Conservation (phyloP, 371 early-diverging fungal genomes). For the Apophysomyces sp. region DNA sequence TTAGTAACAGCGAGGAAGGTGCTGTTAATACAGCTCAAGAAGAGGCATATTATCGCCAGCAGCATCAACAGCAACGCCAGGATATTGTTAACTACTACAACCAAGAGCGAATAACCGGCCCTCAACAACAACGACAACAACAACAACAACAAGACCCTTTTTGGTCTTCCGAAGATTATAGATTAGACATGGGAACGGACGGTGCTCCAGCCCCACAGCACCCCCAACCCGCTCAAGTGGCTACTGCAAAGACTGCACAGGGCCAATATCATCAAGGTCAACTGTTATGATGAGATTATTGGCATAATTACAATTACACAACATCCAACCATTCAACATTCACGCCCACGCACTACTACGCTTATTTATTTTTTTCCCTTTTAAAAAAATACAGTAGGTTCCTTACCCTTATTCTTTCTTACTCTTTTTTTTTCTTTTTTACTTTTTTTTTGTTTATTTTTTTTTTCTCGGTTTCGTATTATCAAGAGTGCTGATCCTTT, state of each 20-base stretch:
- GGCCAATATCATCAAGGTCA: not conserved
- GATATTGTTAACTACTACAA: not conserved
- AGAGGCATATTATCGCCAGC: conserved; percentile 3
- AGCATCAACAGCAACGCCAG: conserved; percentile 2
- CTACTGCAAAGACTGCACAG: not conserved
- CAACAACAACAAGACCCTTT: not conserved
- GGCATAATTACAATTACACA: not conserved
- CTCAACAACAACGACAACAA: conserved; percentile 6
- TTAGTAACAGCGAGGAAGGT: conserved; percentile 7
- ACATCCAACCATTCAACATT: not conserved
- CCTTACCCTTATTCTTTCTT: too few relatives aligned
- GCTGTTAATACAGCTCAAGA: conserved; percentile 1
- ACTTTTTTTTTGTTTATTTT: not conserved
- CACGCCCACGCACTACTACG: not conserved
- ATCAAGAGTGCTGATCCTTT: not conserved
- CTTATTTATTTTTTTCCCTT: not conserved
- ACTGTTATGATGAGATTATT: not conserved
- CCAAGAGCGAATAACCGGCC: conserved; percentile 1
- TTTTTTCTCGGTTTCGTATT: not conserved
- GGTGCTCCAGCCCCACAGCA: not conserved
- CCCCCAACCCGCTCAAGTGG: not conserved
- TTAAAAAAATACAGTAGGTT: not conserved
- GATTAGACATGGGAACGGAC: not conserved
- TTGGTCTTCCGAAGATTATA: not conserved
- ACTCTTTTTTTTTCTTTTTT: not conserved